A percentile compares a stretch with the other conserved stretches of the same genome.
Evolutionary conservation across 345 rosid genomes (phyloP).

Genomic region (Eucalyptus lansdowneana): DNA sequence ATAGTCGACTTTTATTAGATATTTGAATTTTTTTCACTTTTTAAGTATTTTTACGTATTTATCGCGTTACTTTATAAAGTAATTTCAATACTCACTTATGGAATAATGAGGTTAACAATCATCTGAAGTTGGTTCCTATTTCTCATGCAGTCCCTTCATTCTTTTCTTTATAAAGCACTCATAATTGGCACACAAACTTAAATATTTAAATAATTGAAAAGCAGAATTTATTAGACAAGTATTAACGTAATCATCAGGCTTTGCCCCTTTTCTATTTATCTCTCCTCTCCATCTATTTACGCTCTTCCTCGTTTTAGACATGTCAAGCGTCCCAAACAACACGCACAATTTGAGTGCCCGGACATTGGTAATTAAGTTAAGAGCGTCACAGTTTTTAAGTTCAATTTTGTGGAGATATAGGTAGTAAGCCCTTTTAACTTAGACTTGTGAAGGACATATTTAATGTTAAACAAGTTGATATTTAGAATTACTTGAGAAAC

Average conservation of each 20-base stretch:
- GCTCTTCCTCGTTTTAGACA: background rate
- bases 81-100: background rate
- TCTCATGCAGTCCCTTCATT: background rate
- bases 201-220: background rate
- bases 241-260: too few species aligned
- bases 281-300: background rate
- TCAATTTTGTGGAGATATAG: background rate
- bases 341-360: background rate
- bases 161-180: background rate
- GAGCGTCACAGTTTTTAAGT: background rate
- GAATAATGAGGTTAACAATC: background rate
- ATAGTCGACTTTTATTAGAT: background rate
- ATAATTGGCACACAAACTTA: background rate
- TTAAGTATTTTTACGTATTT: background rate
- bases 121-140: background rate
- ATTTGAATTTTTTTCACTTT: background rate
- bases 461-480: background rate
- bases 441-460: background rate
- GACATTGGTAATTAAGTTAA: background rate
- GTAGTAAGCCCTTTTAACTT: background rate
- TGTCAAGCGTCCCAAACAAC: background rate
- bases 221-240: background rate
- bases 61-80: background rate
- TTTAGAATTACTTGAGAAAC: background rate
- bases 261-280: background rate